Evolutionary conservation across 345 rosid species (phyloP).

Genomic region (Brassica juncea): DNA sequence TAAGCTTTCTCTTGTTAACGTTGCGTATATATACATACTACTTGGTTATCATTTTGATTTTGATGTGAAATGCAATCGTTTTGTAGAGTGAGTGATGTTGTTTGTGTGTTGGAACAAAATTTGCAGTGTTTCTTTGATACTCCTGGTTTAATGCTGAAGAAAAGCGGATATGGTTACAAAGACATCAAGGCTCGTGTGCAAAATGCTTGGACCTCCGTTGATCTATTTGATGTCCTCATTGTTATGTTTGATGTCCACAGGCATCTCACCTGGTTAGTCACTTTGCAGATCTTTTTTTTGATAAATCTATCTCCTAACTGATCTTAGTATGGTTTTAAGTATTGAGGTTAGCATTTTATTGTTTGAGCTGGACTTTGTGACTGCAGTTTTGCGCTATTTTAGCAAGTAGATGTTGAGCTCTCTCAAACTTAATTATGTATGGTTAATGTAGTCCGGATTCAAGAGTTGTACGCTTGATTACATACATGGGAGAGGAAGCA

Average conservation of each 20-base stretch:
- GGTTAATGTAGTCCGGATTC: slow-evolving; percentile 62
- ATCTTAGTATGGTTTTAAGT: neutral
- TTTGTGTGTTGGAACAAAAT: neutral
- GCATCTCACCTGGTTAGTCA: slow-evolving; percentile 74
- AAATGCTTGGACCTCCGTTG: slow-evolving; percentile 77
- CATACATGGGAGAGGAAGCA: slow-evolving; percentile 63
- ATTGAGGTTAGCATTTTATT: too few species aligned
- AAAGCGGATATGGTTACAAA: slow-evolving; percentile 64
- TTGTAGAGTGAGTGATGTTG: neutral
- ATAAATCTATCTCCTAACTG: neutral
- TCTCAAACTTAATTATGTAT: slow-evolving; percentile 3
- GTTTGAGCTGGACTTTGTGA: too few species aligned
- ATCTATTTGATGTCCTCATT: slow-evolving; percentile 77
- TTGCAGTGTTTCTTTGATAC: slow-evolving; percentile 89
- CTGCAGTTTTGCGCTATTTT: too few species aligned
- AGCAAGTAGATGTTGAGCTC: neutral
- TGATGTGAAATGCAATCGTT: neutral
- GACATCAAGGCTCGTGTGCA: slow-evolving; percentile 79
- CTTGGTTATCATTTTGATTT: neutral
- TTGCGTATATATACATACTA: too few species aligned
- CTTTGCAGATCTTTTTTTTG: neutral
- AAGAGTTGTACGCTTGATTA: slow-evolving; percentile 74
- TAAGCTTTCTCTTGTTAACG: slow-evolving; percentile 36
- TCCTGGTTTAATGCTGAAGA: slow-evolving; percentile 75
- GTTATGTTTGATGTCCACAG: slow-evolving; percentile 91